Conservation (phyloP, 1,284 basidiomycete species). For the Anthracocystis panici-leucophaei region DNA sequence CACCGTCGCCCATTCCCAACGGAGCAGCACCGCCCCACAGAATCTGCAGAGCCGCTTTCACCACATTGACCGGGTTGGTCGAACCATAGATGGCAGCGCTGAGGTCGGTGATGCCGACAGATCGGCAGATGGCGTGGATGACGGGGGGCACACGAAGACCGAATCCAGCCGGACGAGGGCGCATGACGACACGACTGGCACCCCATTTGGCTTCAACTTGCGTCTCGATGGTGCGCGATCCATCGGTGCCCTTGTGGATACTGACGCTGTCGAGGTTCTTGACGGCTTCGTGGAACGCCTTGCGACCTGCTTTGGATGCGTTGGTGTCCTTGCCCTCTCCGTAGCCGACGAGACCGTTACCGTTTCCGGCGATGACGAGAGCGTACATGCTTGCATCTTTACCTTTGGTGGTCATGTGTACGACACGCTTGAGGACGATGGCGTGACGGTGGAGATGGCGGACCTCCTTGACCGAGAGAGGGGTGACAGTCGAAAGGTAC, state of each 20-base stretch:
- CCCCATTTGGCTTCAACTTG: conserved; percentile 86
- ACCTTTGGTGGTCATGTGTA: conserved; percentile 87
- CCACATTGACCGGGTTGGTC: conserved; percentile 79
- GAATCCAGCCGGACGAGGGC: conserved; percentile 88
- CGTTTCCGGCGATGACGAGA: conserved; percentile 83
- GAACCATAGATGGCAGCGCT: conserved; percentile 95
- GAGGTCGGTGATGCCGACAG: conserved; percentile 92
- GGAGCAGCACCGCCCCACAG: conserved; percentile 66
- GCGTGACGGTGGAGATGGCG: conserved; percentile 63
- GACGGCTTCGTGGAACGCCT: conserved; percentile 80
- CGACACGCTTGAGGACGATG: conserved; percentile 73
- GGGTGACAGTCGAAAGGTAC: conserved; percentile 64
- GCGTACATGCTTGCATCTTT: conserved; percentile 79
- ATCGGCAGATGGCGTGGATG: conserved; percentile 86
- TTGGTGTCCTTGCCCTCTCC: conserved; percentile 86
- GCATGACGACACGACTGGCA: conserved; percentile 83
- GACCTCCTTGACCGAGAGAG: conserved; percentile 62
- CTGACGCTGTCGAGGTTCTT: conserved; percentile 88
- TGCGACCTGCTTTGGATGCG: conserved; percentile 75
- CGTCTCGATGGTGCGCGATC: conserved; percentile 82
- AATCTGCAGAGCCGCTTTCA: conserved; percentile 71
- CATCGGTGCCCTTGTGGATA: conserved; percentile 60
- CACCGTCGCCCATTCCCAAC: conserved; percentile 65
- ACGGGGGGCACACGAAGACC: conserved; percentile 90
- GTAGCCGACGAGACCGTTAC: conserved; percentile 87